phyloP scores from a whole-genome alignment of 108 stramenopile species.

The Skeletonema menzelii region DNA sequence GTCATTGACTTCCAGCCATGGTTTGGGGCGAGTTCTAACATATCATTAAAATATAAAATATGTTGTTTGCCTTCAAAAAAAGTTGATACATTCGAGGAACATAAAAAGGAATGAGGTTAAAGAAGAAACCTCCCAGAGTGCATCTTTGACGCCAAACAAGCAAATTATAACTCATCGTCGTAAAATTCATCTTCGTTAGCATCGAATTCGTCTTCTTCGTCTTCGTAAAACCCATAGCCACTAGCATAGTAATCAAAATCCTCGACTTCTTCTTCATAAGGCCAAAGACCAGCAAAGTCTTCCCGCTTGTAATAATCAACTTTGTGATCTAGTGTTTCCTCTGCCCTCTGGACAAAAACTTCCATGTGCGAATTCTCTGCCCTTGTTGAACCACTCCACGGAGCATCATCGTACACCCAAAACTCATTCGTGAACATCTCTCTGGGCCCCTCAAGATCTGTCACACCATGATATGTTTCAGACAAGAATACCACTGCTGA shows the following conservation, averaged over 20 bases:
- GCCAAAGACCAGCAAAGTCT: background rate
- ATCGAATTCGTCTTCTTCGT: background rate
- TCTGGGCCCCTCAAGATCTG: background rate
- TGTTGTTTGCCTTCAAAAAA: too few relatives aligned
- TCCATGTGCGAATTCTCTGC: background rate
- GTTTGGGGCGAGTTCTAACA: too few relatives aligned
- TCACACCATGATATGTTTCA: background rate
- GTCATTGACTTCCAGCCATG: too few relatives aligned
- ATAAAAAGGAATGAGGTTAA: too few relatives aligned
- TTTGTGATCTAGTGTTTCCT: background rate
- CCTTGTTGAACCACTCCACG: background rate
- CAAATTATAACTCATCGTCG: background rate
- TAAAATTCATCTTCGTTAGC: background rate
- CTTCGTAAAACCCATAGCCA: background rate
- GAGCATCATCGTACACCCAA: background rate
- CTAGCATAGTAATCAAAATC: background rate
- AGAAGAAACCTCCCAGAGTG: too few relatives aligned
- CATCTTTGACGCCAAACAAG: too few relatives aligned
- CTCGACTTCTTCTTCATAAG: background rate
- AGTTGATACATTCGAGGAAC: too few relatives aligned
- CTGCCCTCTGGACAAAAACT: background rate
- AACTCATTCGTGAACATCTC: background rate
- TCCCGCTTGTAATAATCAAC: background rate
- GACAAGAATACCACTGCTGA: background rate
- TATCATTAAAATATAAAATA: too few relatives aligned